Evolutionary conservation across 2,329 filamentous ascomycete genomes (phyloP), one percentile per base, ranked within the genome.

Genomic region (Botrytis squamosa): DNA sequence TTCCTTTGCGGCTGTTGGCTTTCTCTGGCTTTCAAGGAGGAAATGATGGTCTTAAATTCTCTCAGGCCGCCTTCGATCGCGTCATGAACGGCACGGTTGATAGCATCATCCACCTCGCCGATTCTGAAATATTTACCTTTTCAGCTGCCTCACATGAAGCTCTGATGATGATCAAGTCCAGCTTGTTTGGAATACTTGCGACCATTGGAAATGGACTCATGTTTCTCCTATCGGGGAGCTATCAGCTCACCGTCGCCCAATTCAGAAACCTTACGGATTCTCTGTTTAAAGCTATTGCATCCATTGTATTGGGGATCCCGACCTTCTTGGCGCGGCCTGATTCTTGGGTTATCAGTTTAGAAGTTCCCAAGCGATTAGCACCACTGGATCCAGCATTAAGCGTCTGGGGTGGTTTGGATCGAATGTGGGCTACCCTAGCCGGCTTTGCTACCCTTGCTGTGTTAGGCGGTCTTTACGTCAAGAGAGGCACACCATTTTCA

Each of bases 391-490:
- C 88, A 12, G 86, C 85, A 40, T 83, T 94, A 70, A 90, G 90
- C 1, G 86, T 89, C 71, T 95, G 93, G 93, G 87, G 88, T 74
- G 85, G 86, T 42, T 85, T 86, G 25, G 91, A 93, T 81, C 85
- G 89, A 44, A 87, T 88, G 73, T 89, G 87, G 84, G 94, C 95
- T 22, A 93, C 97, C 57, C 79, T 94, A 2, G 87, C 92, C 66
- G 96, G 96, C 20, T 99, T 99, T 81, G 80, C 90, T 0, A 91
- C 94, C 65, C 87, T 97, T 57, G 93, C 91, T 18, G 80, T 93
- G 63, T 81, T 92, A 46, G 93, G 94, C 4, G 90, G 92, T 38
- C 84, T 95, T 2, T 99, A 98, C 81, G 86, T 98, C 44, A 91
- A 90, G 73, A 87, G 92, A 74, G 91, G 92, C 40, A 88, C 88